Evolutionary conservation across 495 filamentous ascomycete species (phyloP), one percentile per base, ranked within the genome.

Genomic region (Pyrenula massariospora): DNA sequence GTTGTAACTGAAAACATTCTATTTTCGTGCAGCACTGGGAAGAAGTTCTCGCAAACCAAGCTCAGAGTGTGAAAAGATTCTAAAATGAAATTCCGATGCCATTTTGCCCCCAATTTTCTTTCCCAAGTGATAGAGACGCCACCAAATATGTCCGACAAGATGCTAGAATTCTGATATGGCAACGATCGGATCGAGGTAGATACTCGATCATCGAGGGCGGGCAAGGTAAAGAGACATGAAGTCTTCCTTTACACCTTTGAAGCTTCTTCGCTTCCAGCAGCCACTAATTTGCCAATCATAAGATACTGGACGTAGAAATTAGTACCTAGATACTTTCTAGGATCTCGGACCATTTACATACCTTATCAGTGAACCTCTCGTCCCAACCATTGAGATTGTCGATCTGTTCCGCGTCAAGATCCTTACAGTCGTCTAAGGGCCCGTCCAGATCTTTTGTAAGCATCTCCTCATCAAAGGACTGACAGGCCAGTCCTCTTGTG

Each of bases 381-480:
- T 95, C 90, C 93, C 93, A 98, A 5, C 86, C 87, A 66, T 77
- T 77, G 68, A 98, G 70, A 49, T 89, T 86, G 65, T 90, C 89
- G 70, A 86, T 74, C 77, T 96, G 84, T 24, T 95, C 91, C 0
- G 65, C 70, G 12, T 79, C 82, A 52, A 98, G 71, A 52, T 86
- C 89, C 54, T 81, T 76, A 22, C 97, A 77, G 51, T 77, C 84
- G 69, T 98, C 94, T 57, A 98, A 71, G 22, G 91, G 91, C 2
- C 82, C 90, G 49, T 91, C 80, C 54, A 97, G 70, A 67, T 96
- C 87, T 73, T 94, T 86, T 36, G 93, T 97, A 73, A 97, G 72
- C 93, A 97, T 95, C 2, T 90, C 86, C 75, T 90, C 85, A 65
- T 96, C 94, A 68, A 98, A 97, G 72, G 89, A 95, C 60, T 90